phyloP scores from a whole-genome alignment of 1,139 yeast species.

The Hansenula lynferdii region DNA sequence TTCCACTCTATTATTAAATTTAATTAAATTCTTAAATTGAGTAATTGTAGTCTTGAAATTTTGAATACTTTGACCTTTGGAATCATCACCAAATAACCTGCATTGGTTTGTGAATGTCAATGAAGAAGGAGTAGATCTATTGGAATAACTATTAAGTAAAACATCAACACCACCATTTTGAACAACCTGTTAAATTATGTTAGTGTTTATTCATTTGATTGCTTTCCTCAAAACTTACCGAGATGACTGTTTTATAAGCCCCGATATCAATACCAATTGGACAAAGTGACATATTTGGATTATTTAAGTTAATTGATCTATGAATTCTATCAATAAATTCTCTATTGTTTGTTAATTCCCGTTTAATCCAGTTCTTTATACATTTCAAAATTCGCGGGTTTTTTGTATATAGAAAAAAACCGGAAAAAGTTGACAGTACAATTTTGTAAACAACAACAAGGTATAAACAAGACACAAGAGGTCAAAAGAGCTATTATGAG shows the following conservation, averaged over 20 bases:
- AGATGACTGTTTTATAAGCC: constrained; percentile 81
- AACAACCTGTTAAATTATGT: neutral
- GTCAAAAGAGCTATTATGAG: neutral
- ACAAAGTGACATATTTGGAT: constrained; percentile 6
- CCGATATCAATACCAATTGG: constrained; percentile 98
- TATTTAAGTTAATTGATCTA: neutral
- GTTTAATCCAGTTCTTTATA: no score
- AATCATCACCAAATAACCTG: constrained; percentile 4
- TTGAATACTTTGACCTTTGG: constrained; percentile 2
- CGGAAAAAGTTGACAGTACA: no score
- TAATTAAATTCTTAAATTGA: constrained; percentile 1
- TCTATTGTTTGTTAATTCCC: no score
- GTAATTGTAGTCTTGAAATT: neutral
- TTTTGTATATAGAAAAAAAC: no score
- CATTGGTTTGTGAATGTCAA: neutral
- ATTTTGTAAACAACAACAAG: no score
- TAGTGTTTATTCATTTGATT: neutral
- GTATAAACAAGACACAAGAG: no score
- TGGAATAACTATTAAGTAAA: constrained; percentile 2
- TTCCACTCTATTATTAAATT: neutral
- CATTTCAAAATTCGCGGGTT: no score
- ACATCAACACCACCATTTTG: constrained; percentile 5
- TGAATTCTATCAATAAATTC: no score
- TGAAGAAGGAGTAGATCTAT: constrained; percentile 1
- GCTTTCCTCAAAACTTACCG: constrained; percentile 32